A percentile compares a stretch with the other conserved stretches of the same genome.
phyloP scores from a whole-genome alignment of 352 stramenopile genomes.

The Globisporangium sylvaticum region DNA sequence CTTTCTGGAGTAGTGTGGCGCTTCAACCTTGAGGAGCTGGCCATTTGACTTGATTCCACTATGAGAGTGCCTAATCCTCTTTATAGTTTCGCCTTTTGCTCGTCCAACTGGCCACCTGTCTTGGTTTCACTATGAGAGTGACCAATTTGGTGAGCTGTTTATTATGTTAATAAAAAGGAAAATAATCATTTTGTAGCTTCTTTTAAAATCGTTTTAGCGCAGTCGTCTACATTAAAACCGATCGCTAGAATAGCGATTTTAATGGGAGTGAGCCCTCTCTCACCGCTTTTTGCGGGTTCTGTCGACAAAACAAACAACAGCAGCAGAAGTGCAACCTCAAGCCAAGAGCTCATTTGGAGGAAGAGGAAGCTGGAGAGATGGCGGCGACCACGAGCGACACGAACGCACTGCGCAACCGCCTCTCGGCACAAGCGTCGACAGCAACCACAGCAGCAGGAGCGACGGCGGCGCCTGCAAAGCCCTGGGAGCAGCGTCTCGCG shows the following conservation, averaged over 20 bases:
- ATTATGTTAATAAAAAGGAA: too few relatives aligned
- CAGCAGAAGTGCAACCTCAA: constrained; percentile 5
- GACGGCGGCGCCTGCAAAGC: constrained; percentile 29
- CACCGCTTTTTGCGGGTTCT: background rate
- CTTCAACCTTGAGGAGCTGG: too few relatives aligned
- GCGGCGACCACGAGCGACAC: constrained; percentile 27
- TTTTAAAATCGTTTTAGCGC: constrained; percentile 1
- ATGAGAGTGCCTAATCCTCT: too few relatives aligned
- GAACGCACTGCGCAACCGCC: constrained; percentile 13
- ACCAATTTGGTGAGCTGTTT: too few relatives aligned
- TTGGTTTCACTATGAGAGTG: too few relatives aligned
- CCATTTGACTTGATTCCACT: too few relatives aligned
- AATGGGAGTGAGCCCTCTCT: background rate
- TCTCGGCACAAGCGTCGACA: constrained; percentile 5
- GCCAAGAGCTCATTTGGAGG: constrained; percentile 11
- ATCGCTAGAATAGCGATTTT: too few relatives aligned
- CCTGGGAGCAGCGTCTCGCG: constrained; percentile 41
- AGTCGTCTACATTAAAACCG: too few relatives aligned
- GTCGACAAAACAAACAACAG: constrained; percentile 11
- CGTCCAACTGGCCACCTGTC: too few relatives aligned
- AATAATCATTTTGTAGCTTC: too few relatives aligned
- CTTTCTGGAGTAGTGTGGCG: too few relatives aligned
- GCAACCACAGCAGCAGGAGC: constrained; percentile 2
- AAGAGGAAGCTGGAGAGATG: constrained; percentile 17
- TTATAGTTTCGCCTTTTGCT: too few relatives aligned